Evolutionary conservation across 2,329 filamentous ascomycete genomes (phyloP), one percentile per base, ranked within the genome.

Genomic region (Paramyrothecium sp.): DNA sequence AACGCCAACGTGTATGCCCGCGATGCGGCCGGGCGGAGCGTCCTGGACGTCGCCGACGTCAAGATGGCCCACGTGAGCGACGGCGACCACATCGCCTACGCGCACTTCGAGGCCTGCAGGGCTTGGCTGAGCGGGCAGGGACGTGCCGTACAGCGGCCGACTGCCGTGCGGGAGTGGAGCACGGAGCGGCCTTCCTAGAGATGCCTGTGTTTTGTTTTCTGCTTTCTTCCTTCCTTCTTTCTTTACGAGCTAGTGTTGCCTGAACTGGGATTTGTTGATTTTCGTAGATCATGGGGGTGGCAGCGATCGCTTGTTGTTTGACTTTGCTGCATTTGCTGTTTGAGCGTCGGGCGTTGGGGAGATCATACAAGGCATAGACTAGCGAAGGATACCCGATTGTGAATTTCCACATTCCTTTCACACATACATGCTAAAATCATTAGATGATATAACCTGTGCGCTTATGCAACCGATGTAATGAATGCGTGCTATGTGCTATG

Each of bases 1-100:
- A 77, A 78, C 0, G 81, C 81, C 12, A 81, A 78, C 30, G 76
- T 82, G 1, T 71, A 80, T 33, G 78, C 70, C 8, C 71, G 79
- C 2, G 80, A 84, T 54, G 71, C 70, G 0, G 69, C 72, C 1
- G 78, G 79, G 0, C 58, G 76, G 3, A 75, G 80, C 46, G 67
- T 83, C 8, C 67, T 84, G 2, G 76, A 78, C 7, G 71, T 82
- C 1, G 69, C 78, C 0, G 80, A 83, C 55, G 65, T 65, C 17
- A 71, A 75, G 60, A 75, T 78, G 57, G 58, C 57, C 34, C 61
- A 66, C 3, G 67, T 71, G 1, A 67, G 66, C 44, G 64, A 65
- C 0, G 69, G 72, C 0, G 60, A 66, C 49, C 60, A 66, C 10
- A 69, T 69, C 19, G 68, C 71, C 20, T 78, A 78, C 55, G 73